Evolutionary conservation across 176 grass and related monocot genomes (phyloP), one percentile per base, ranked within the genome.

Genomic region (Canna indica): DNA sequence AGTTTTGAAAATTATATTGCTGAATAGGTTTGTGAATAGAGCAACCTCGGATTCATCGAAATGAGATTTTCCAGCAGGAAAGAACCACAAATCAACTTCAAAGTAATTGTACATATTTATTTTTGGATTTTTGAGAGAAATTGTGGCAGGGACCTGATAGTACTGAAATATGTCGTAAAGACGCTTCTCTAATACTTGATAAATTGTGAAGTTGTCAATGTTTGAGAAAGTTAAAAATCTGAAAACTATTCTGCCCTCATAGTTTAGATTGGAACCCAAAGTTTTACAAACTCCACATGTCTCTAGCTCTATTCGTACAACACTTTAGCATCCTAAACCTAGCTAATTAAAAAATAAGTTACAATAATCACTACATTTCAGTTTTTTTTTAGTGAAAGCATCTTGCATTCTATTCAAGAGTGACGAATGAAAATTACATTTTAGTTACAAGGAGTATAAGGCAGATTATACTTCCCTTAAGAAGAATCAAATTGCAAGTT

Each of bases 191-290:
- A 97, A 22, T 0, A 0, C 0, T 35, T 1, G 0, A 56, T 82
- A 81, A 59, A 68, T 75, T 7, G 45, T 5, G 0, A 0, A 2
- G 33, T 72, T 56, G 5, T 73, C 5, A 9, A 77, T 27, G 54
- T 78, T 54, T 1, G 45, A 73, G 8, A 97, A 89, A 8, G 50
- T 85, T 73, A 84, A 81, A 28, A 86, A 85, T 85, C 81, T 79
- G 59, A 97, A 97, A 31, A 83, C 17, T 0, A 97, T 58, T 20
- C n/a, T 73, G 46, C 83, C 93, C 1, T 62, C 50, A 25, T 84
- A 97, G n/a, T n/a, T n/a, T n/a, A n/a, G n/a, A n/a, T n/a, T n/a
- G n/a, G n/a, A n/a, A n/a, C n/a, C n/a, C n/a, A n/a, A n/a, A n/a
- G n/a, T n/a, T n/a, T n/a, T n/a, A n/a, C n/a, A n/a, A n/a, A n/a